Base-by-base conservation (phyloP, 495 filamentous ascomycete species). In the Neohortaea acidophila region DNA sequence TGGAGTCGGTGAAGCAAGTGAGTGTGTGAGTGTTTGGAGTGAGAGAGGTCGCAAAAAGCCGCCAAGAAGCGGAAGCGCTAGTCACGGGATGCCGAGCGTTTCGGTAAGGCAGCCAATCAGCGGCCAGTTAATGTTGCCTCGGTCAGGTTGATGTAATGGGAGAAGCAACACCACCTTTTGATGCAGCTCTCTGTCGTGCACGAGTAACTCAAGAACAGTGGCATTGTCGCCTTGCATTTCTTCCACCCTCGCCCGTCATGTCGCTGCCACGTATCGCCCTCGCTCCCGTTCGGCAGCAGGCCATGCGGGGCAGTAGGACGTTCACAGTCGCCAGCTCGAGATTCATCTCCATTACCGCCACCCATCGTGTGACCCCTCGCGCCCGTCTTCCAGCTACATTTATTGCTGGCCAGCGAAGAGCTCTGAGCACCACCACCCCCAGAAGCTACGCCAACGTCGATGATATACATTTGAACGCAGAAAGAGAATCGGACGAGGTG, bases 401-500 rank as follows among this genome's bases (percentile, higher is more conserved):
- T 3, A 26, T 22, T 13, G 34, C 34, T 13, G 34, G 34, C 18
- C 34, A 37, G 20, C 34, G 34, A 24, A 12, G 34, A 37, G 34
- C 34, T 19, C 26, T 37, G 9, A 10, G 21, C 34, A 24, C 14
- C 20, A 37, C 34, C 21, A 14, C 26, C 4, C 34, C 21, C 5
- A 12, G 34, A 24, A 20, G 34, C 10, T 26, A 24, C 14, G 34
- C 34, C 10, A 37, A 20, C 4, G 34, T 37, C 12, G 34, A 37
- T 15, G 34, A 37, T 22, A 22, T 8, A 17, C 9, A 11, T 15
- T 15, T 37, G 8, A 20, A 37, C 34, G 8, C 12, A 15, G 84
- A 94, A 33, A 74, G 89, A 40, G 89, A 96, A 60, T 80, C 70
- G 36, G 89, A 96, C 49, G 61, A 92, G 56, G 89, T 96, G 15